phyloP scores from a whole-genome alignment of 768 basidiomycete genomes.

The Mycena belliarum region DNA sequence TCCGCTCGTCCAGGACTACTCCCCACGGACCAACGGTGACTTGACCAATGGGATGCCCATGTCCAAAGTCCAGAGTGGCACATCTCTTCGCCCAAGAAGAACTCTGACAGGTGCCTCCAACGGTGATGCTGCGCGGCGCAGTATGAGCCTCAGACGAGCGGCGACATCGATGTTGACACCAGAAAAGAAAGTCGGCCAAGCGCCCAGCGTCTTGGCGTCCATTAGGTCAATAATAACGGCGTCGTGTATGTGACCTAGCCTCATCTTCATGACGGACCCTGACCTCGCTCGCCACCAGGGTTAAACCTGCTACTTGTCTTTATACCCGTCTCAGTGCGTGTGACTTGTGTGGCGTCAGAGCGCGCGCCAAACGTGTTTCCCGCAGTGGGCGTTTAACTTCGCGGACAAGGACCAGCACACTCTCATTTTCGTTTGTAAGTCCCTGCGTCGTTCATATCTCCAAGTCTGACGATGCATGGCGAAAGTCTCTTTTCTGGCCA shows the following conservation, averaged over 20 bases:
- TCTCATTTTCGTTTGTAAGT: slow-evolving; percentile 74
- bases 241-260: slow-evolving; percentile 49
- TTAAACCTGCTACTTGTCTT: slow-evolving; percentile 70
- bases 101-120: neutral
- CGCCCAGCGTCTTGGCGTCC: slow-evolving; percentile 50
- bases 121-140: neutral
- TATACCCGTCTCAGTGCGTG: slow-evolving; percentile 68
- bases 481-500: slow-evolving; percentile 75
- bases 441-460: slow-evolving; percentile 13
- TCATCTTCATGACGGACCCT: neutral
- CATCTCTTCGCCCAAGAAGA: neutral
- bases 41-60: slow-evolving; percentile 11
- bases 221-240: slow-evolving; percentile 53
- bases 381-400: slow-evolving; percentile 75
- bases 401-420: slow-evolving; percentile 51
- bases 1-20: slow-evolving; percentile 9
- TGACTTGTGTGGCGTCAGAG: neutral
- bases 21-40: neutral
- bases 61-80: neutral
- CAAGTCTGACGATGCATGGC: neutral
- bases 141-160: slow-evolving; percentile 17
- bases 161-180: slow-evolving; percentile 39
- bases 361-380: neutral
- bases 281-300: slow-evolving; percentile 39
- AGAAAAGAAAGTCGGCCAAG: slow-evolving; percentile 36